Evolutionary conservation across 2,329 filamentous ascomycete genomes (phyloP).

Genomic region (Colletotrichum neosansevieriae): DNA sequence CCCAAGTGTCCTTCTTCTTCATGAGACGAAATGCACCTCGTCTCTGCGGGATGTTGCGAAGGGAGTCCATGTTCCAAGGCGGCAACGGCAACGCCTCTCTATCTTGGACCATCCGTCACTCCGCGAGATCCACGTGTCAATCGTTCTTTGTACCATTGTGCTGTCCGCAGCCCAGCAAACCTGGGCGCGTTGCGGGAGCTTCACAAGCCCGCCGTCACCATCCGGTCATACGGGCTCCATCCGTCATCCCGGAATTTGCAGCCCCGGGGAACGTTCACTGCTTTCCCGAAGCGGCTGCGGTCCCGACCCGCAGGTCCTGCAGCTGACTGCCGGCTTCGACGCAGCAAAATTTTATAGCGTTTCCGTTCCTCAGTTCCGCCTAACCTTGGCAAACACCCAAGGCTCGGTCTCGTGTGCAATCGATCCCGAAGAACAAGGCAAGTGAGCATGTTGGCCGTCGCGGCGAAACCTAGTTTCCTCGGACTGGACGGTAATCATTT

Average conservation of each 20-base stretch:
- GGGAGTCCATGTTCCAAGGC: constrained; percentile 8
- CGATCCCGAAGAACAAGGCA: not conserved
- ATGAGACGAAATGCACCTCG: constrained; percentile 17
- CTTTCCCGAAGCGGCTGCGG: not conserved
- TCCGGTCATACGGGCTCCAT: constrained; percentile 12
- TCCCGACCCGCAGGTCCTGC: constrained; percentile 12
- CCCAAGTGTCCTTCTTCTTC: not conserved
- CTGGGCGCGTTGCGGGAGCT: not conserved
- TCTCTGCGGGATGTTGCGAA: not conserved
- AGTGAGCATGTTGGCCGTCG: not conserved
- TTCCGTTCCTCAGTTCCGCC: not conserved
- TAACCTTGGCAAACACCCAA: not conserved
- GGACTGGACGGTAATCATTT: too few relatives aligned
- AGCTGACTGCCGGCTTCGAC: constrained; percentile 18
- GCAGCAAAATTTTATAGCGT: not conserved
- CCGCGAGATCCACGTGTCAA: constrained; percentile 13
- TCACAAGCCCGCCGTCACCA: constrained; percentile 2
- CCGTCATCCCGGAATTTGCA: constrained; percentile 7
- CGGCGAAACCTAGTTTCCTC: not conserved
- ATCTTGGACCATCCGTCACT: not conserved
- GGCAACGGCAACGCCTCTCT: constrained; percentile 6
- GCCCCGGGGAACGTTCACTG: too few relatives aligned
- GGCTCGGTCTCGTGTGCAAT: not conserved
- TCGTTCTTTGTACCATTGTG: not conserved
- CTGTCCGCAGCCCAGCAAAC: constrained; percentile 7